Evolutionary conservation across 495 filamentous ascomycete species (phyloP).

Genomic region (Podospora pseudocomata): DNA sequence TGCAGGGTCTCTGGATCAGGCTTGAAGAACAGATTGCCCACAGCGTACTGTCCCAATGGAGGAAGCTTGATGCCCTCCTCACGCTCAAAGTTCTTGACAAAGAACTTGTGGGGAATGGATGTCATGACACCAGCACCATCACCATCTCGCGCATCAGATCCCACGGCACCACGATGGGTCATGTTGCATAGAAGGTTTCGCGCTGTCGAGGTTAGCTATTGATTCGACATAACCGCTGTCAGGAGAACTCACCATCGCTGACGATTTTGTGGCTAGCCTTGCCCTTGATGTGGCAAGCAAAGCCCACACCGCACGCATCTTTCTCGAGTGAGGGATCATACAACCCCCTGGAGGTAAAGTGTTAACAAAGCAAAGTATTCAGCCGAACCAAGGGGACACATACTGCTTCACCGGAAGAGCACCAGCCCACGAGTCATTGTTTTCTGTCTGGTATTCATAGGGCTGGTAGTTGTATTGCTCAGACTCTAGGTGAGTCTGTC

Average conservation of each 20-base stretch:
- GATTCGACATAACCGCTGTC: background rate
- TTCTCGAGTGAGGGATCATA: conserved; percentile 97
- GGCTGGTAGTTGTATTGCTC: conserved; percentile 51
- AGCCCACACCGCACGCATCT: conserved; percentile 99
- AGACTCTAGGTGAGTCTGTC: conserved; percentile 50
- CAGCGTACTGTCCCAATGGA: conserved; percentile 89
- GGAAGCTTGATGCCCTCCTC: conserved; percentile 84
- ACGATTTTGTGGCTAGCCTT: conserved; percentile 97
- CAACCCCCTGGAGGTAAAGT: conserved; percentile 55
- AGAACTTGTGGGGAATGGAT: conserved; percentile 97
- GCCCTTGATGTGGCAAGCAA: conserved; percentile 98
- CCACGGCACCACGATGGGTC: conserved; percentile 98
- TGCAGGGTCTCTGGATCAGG: conserved; percentile 83
- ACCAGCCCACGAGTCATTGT: conserved; percentile 92
- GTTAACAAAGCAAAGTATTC: background rate
- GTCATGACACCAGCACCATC: conserved; percentile 99
- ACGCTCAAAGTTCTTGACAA: conserved; percentile 94
- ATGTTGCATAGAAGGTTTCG: conserved; percentile 98
- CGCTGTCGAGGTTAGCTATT: conserved; percentile 47
- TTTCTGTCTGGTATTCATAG: conserved; percentile 82
- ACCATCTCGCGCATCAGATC: conserved; percentile 94
- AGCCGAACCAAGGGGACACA: conserved; percentile 21
- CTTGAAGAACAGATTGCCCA: conserved; percentile 98
- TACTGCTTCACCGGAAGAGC: conserved; percentile 91
- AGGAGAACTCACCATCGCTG: conserved; percentile 78